These are phyloP conservation scores for Zygosaccharomyces lentus DNA, from an alignment of 805 yeast genomes.

Conservation along the genomic window DNA sequence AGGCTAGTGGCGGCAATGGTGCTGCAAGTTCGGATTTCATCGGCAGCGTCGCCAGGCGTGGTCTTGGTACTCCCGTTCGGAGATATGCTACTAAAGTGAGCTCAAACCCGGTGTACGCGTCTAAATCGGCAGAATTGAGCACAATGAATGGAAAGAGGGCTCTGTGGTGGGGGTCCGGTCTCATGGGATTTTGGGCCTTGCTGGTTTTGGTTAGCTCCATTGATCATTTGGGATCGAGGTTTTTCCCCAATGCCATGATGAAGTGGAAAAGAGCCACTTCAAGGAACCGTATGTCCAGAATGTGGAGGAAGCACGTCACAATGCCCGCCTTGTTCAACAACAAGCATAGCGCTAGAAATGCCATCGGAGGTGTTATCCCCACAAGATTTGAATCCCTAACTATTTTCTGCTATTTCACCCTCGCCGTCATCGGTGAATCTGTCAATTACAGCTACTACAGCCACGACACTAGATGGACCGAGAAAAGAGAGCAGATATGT, in stretches of 20 bases:
- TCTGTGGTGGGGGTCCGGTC: constrained; percentile 43
- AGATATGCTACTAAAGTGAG: not conserved
- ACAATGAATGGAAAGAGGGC: constrained; percentile 33
- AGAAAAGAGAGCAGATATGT: constrained; percentile 15
- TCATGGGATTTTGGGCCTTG: constrained; percentile 47
- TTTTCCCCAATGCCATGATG: constrained; percentile 39
- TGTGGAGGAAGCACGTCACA: constrained; percentile 17
- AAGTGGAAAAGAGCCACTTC: constrained; percentile 30
- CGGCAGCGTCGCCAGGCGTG: not conserved
- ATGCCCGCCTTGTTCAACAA: constrained; percentile 18
- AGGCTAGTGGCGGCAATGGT: not conserved
- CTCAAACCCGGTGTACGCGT: not conserved
- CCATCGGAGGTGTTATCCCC: constrained; percentile 18
- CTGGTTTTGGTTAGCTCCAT: constrained; percentile 42
- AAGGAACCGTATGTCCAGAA: constrained; percentile 10
- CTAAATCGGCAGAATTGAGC: not conserved
- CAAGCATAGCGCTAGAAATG: constrained; percentile 12
- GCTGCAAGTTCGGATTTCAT: not conserved
- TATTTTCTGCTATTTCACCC: constrained; percentile 14
- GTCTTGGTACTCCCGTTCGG: not conserved
- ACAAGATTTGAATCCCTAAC: constrained; percentile 23
- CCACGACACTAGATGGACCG: constrained; percentile 12
- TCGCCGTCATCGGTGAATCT: constrained; percentile 19
- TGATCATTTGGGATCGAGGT: constrained; percentile 39
- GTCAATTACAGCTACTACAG: constrained; percentile 14